Conservation (phyloP, 78 protist species). For the Dictyostelium purpureum region DNA sequence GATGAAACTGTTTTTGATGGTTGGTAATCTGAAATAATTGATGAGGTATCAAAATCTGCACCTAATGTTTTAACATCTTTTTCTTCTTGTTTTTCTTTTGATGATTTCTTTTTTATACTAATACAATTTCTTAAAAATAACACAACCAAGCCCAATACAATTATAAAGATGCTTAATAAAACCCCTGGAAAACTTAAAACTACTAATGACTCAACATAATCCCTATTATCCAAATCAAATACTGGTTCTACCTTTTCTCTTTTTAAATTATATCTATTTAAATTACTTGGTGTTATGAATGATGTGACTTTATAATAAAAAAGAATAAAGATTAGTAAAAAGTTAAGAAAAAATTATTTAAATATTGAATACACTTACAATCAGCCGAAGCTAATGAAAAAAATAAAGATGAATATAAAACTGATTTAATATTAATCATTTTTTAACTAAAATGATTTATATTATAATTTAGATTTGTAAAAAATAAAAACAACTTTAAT, state of each 20-base stretch:
- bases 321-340: not conserved
- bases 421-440: not conserved
- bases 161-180: not conserved
- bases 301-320: not conserved
- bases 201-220: constrained; percentile 42
- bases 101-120: not conserved
- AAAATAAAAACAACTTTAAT: too few relatives aligned
- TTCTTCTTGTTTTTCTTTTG: not conserved
- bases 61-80: not conserved
- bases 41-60: not conserved
- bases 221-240: constrained; percentile 26
- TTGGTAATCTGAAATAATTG: not conserved
- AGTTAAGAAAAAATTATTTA: not conserved
- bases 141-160: constrained; percentile 23
- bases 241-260: not conserved
- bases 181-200: constrained; percentile 57
- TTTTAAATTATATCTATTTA: constrained; percentile 46
- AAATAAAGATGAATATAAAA: not conserved
- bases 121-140: constrained; percentile 29
- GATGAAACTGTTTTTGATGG: not conserved
- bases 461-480: too few relatives aligned
- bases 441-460: too few relatives aligned
- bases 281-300: constrained; percentile 1
- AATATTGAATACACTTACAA: not conserved
- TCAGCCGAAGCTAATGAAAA: not conserved